A percentile compares a stretch with the other conserved stretches of the same genome.
These are phyloP conservation scores for Rhodamnia rubescens DNA, from an alignment of 345 rosid genomes.

Conservation along the genomic window DNA sequence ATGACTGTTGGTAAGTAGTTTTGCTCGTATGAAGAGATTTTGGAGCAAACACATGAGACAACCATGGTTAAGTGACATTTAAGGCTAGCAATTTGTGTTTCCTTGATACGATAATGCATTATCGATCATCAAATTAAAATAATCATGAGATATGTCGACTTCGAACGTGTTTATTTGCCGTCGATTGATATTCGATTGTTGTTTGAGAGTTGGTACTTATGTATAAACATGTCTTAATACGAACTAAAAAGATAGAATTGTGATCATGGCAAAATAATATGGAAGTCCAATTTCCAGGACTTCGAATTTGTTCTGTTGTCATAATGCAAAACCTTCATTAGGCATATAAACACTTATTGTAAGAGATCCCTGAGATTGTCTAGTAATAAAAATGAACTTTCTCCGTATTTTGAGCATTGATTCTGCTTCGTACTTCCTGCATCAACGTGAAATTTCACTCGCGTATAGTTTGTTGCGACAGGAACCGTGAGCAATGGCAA, in stretches of 20 bases:
- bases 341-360: background rate
- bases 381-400: background rate
- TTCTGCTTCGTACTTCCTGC: background rate
- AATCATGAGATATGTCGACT: background rate
- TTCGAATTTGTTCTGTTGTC: background rate
- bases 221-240: background rate
- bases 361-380: background rate
- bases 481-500: background rate
- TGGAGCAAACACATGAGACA: background rate
- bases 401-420: background rate
- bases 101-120: background rate
- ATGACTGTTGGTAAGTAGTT: slow-evolving; percentile 63
- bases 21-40: background rate
- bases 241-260: background rate
- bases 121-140: background rate
- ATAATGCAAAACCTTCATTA: background rate
- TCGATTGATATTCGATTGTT: background rate
- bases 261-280: background rate
- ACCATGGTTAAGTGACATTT: background rate
- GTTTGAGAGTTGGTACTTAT: background rate
- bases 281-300: background rate
- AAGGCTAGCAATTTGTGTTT: background rate
- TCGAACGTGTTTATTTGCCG: background rate
- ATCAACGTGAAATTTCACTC: background rate
- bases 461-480: background rate